Conservation (phyloP, 2,329 filamentous ascomycete species). For the Verticillium dahliae region DNA sequence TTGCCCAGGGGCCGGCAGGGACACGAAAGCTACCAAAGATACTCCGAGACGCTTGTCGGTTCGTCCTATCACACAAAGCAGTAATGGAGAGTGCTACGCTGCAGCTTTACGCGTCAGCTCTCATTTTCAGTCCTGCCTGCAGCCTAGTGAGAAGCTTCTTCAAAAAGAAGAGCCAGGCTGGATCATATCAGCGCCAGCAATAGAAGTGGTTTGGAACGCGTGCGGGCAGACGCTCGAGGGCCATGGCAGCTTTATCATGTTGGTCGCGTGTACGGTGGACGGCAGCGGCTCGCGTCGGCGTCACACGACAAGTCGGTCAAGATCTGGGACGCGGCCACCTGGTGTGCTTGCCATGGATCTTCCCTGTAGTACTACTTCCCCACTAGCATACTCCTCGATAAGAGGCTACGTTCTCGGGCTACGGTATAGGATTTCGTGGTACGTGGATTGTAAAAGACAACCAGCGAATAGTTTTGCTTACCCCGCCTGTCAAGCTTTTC, state of each 20-base stretch:
- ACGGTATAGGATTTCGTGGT: no score
- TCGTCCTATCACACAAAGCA: slow-evolving; percentile 16
- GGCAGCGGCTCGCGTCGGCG: slow-evolving; percentile 10
- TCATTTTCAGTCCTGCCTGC: slow-evolving; percentile 21
- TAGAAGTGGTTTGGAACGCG: slow-evolving; percentile 6
- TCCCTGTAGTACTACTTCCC: no score
- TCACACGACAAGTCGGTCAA: slow-evolving; percentile 7
- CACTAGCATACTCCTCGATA: no score
- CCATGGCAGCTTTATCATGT: slow-evolving; percentile 5
- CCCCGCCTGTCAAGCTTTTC: no score
- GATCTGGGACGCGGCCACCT: slow-evolving; percentile 9
- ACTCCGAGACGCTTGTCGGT: slow-evolving; percentile 21
- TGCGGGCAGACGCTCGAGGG: slow-evolving; percentile 13
- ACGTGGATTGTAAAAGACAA: no score
- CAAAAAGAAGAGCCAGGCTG: slow-evolving; percentile 10
- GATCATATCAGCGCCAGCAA: slow-evolving; percentile 6
- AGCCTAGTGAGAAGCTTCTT: slow-evolving; percentile 15
- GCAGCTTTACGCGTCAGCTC: slow-evolving; percentile 26
- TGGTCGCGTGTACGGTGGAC: slow-evolving; percentile 14
- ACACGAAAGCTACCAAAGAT: slow-evolving; percentile 8
- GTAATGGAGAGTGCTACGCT: slow-evolving; percentile 19
- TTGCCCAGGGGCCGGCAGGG: not conserved
- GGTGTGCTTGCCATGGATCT: no score
- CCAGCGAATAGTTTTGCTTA: no score
- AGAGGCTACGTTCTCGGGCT: no score